These are phyloP conservation scores for Diutina ranongensis DNA, from an alignment of 1,139 yeast species.

Conservation along the genomic window DNA sequence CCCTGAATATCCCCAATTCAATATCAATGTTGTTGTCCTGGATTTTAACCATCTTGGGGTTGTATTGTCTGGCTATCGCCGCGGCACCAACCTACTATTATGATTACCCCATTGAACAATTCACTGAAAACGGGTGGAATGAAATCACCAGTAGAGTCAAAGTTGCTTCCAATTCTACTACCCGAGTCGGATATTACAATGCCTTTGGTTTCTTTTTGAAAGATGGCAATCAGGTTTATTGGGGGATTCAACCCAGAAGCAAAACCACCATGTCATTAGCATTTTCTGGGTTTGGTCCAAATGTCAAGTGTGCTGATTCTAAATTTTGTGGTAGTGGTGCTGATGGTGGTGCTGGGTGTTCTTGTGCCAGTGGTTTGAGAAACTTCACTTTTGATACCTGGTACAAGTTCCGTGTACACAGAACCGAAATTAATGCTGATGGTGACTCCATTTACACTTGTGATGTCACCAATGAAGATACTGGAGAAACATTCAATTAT, in stretches of 20 bases:
- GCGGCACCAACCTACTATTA: too few species aligned
- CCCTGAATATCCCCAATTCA: too few species aligned
- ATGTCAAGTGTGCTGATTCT: background rate
- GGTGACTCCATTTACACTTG: background rate
- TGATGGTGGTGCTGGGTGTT: background rate
- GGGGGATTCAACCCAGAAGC: background rate
- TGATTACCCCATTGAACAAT: too few species aligned
- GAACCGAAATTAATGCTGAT: background rate
- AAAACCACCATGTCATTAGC: background rate
- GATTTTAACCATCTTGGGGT: too few species aligned
- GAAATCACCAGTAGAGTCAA: background rate
- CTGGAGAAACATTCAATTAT: background rate
- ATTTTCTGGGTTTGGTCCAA: background rate
- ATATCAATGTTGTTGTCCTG: too few species aligned
- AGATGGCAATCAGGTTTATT: background rate
- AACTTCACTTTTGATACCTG: background rate
- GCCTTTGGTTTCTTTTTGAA: background rate
- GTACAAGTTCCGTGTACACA: background rate
- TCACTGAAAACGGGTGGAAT: too few species aligned
- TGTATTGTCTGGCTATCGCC: too few species aligned
- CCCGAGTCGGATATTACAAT: background rate
- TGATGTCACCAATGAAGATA: background rate
- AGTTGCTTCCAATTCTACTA: background rate
- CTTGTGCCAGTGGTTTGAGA: background rate
- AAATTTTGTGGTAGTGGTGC: background rate